phyloP scores from a whole-genome alignment of 2,329 filamentous ascomycete genomes.

The Cladosporium velox region DNA sequence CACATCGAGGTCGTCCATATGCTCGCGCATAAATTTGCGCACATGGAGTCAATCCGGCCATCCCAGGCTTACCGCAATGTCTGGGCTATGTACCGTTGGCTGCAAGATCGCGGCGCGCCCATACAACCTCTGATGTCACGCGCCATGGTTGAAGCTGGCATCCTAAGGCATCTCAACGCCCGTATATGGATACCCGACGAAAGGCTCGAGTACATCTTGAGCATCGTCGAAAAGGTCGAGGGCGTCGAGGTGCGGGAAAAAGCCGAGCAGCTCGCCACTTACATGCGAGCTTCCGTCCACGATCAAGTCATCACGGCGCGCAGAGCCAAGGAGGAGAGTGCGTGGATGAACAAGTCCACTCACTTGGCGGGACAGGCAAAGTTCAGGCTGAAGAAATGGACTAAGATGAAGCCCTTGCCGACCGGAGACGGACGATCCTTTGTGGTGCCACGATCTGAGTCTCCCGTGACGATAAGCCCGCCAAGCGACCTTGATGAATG shows the following conservation, averaged over 20 bases:
- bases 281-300: constrained; percentile 5
- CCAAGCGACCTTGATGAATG: not conserved
- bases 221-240: constrained; percentile 15
- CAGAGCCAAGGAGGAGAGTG: not conserved
- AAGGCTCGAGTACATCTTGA: constrained; percentile 16
- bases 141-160: constrained; percentile 53
- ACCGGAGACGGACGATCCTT: not conserved
- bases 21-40: constrained; percentile 47
- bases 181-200: constrained; percentile 1
- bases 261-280: not conserved
- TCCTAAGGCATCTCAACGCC: constrained; percentile 35
- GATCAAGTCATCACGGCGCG: not conserved
- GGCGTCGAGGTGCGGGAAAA: not conserved
- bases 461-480: not conserved
- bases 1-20: constrained; percentile 48
- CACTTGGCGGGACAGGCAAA: not conserved
- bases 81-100: constrained; percentile 49
- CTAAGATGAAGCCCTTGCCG: constrained; percentile 6
- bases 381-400: constrained; percentile 11
- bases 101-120: constrained; percentile 46
- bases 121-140: constrained; percentile 48
- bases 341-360: not conserved
- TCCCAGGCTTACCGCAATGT: constrained; percentile 50
- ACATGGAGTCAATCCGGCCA: constrained; percentile 39
- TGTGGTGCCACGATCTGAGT: not conserved